Evolutionary conservation across 140 eudicot species (phyloP), one percentile per base, ranked within the genome.

Genomic region (Stevia rebaudiana): DNA sequence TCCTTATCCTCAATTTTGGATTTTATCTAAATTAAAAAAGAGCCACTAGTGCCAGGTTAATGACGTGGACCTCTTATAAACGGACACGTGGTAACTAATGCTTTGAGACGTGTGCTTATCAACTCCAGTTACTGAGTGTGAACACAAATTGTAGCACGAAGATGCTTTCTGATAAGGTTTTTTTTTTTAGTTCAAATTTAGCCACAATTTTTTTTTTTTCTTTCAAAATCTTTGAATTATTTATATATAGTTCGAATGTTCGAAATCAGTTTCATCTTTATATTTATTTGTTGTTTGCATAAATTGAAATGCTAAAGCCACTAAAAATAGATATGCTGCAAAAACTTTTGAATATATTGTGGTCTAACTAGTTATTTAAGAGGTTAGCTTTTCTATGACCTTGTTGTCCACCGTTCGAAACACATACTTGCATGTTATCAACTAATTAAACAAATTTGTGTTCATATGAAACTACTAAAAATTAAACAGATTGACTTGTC

Each of bases 21-120:
- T 50, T 61, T 75, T 68, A 61, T 68, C 65, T 37, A 61, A 68
- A 75, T 74, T 49, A 40, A 74, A 74, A 48, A 67, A 60, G 74
- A 68, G 58, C 75, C 79, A 74, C 79, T 74, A 74, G 74, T 74
- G 79, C 30, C 79, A 74, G 24, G 53, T 25, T 57, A 41, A 68
- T 60, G 74, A 74, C 59, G 6, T 74, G 79, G 65, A 50, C 79
- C 70, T 39, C 21, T 68, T 3, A 68, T 0, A 21, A 4, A 40
- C 56, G 1, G 50, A 28, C 79, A 74, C 74, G 74, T 68, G 79
- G 40, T 2, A 2, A 12, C 1, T 0, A 25, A 5, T 31, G 51
- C 75, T 7, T 75, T 68, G 75, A 61, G 15, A 40, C 75, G 79
- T 74, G 79, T 74, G 79, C 75, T 74, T 70, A 57, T 67, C 74